A percentile compares a stretch with the other conserved stretches of the same genome.
Evolutionary conservation across 768 basidiomycete species (phyloP).

Genomic region (Mycena galopus): DNA sequence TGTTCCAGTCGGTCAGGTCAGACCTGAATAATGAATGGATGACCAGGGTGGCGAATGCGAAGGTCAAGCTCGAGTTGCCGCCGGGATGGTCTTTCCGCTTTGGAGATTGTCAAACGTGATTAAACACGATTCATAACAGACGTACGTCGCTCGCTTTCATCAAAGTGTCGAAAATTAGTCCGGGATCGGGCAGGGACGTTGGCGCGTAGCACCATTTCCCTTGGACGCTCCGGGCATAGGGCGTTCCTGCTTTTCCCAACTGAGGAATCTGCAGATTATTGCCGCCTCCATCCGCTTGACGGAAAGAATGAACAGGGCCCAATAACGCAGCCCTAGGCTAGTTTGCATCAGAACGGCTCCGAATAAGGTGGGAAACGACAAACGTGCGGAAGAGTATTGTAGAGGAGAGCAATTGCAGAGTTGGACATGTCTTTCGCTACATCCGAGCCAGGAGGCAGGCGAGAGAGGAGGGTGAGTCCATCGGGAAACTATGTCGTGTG

Average conservation of each 20-base stretch:
- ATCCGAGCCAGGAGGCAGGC: slow-evolving; percentile 36
- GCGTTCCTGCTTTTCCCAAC: slow-evolving; percentile 63
- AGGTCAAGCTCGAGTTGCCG: slow-evolving; percentile 73
- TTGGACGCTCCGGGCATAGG: slow-evolving; percentile 68
- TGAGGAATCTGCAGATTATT: slow-evolving; percentile 62
- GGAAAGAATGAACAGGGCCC: slow-evolving; percentile 52
- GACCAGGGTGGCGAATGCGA: slow-evolving; percentile 75
- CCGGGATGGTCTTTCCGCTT: slow-evolving; percentile 60
- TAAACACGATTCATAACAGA: slow-evolving; percentile 40
- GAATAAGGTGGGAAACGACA: slow-evolving; percentile 42
- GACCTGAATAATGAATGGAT: slow-evolving; percentile 73
- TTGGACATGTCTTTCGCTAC: slow-evolving; percentile 41
- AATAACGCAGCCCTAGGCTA: slow-evolving; percentile 51
- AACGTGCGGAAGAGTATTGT: slow-evolving; percentile 72
- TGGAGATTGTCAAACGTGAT: slow-evolving; percentile 38
- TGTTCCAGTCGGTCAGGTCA: slow-evolving; percentile 53
- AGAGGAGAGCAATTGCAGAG: slow-evolving; percentile 54
- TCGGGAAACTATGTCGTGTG: slow-evolving; percentile 41
- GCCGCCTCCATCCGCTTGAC: slow-evolving; percentile 62
- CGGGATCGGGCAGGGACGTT: slow-evolving; percentile 66
- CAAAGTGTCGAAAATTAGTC: slow-evolving; percentile 73
- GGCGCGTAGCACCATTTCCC: slow-evolving; percentile 55
- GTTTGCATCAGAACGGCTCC: slow-evolving; percentile 10
- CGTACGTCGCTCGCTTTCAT: slow-evolving; percentile 55
- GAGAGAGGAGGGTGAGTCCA: slow-evolving; percentile 46